Evolutionary conservation across 257 asterid genomes (phyloP).

Genomic region (Solanum habrochaites): DNA sequence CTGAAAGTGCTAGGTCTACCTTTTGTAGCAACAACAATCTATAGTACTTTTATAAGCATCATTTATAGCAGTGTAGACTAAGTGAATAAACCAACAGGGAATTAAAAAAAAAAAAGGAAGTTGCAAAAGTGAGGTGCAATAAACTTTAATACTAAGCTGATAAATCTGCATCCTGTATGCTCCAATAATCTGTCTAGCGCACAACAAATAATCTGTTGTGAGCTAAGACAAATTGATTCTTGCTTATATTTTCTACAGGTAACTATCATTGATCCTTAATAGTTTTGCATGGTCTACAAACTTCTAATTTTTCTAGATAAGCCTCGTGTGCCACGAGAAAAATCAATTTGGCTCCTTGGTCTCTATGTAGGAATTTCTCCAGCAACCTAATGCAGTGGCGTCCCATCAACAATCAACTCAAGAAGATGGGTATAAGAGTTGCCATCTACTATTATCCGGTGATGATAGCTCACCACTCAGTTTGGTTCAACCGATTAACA

Average conservation of each 20-base stretch:
- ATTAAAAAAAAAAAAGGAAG: not conserved
- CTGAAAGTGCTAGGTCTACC: not conserved
- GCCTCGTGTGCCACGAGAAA: not conserved
- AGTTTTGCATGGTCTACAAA: not conserved
- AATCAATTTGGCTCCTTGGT: not conserved
- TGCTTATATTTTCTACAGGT: not conserved
- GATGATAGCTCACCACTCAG: conserved; percentile 38
- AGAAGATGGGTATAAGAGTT: conserved; percentile 32
- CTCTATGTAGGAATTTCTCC: conserved; percentile 31
- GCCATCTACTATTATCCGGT: conserved; percentile 43
- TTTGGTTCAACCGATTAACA: conserved; percentile 27
- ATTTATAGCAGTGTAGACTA: not conserved
- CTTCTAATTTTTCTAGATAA: not conserved
- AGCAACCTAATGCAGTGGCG: not conserved
- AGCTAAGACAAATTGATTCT: not conserved
- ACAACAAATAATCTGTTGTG: not conserved
- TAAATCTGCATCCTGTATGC: not conserved
- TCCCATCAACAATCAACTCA: conserved; percentile 3
- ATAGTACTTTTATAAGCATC: not conserved
- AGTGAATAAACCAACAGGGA: not conserved
- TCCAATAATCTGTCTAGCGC: not conserved
- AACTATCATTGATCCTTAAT: not conserved
- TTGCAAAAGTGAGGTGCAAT: not conserved
- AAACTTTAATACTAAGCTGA: not conserved
- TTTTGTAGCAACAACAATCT: not conserved